phyloP scores from a whole-genome alignment of 345 rosid genomes.

The Gossypium australe region DNA sequence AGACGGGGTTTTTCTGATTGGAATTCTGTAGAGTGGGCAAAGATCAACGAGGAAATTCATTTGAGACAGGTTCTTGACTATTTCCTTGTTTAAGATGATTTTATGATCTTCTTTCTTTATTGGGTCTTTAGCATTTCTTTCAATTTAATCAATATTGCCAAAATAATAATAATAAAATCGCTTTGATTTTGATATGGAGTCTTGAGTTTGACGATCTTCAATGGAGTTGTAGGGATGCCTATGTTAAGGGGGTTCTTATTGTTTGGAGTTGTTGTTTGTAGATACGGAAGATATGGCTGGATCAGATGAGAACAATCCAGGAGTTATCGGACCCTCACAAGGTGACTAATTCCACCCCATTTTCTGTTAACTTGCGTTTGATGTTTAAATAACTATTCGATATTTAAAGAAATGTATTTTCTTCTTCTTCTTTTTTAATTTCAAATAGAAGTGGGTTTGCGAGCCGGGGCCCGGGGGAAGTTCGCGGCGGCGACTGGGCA shows the following conservation, averaged over 20 bases:
- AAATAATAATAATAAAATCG: background rate
- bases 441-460: conserved; percentile 39
- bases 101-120: conserved; percentile 27
- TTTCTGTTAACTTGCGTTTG: background rate
- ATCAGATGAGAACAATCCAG: conserved; percentile 36
- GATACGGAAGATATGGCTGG: conserved; percentile 49
- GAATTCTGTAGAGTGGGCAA: background rate
- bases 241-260: conserved; percentile 1
- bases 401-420: background rate
- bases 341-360: conserved; percentile 28
- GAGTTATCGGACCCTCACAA: conserved; percentile 39
- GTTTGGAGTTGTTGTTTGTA: conserved; percentile 18
- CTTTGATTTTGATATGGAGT: background rate
- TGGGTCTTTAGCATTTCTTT: conserved; percentile 12
- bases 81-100: background rate
- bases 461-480: conserved; percentile 56
- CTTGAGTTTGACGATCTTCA: background rate
- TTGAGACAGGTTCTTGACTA: background rate
- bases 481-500: conserved; percentile 36
- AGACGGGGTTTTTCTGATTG: background rate
- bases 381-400: background rate
- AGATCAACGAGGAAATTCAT: background rate
- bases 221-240: too few species aligned
- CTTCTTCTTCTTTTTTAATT: background rate
- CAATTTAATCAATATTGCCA: background rate